phyloP scores from a whole-genome alignment of 2,329 filamentous ascomycete genomes.

The Colletotrichum graminicola region DNA sequence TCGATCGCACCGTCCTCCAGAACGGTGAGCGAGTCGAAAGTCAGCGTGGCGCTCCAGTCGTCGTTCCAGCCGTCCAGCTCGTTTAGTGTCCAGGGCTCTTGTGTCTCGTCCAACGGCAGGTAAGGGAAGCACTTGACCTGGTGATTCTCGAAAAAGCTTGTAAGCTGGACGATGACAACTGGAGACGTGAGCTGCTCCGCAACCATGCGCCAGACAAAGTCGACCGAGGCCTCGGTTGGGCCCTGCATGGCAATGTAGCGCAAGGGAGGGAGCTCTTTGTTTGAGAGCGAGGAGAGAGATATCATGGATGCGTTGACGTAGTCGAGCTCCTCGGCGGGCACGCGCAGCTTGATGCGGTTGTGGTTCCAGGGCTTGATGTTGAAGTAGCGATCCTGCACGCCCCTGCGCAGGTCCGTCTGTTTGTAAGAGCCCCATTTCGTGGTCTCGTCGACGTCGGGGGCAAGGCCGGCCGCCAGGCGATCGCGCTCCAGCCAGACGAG shows the following conservation, averaged over 20 bases:
- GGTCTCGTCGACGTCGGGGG: slow-evolving; percentile 51
- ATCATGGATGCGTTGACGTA: slow-evolving; percentile 89
- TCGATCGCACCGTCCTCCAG: slow-evolving; percentile 71
- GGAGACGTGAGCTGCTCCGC: slow-evolving; percentile 79
- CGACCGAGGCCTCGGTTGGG: slow-evolving; percentile 80
- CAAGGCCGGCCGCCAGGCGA: slow-evolving; percentile 56
- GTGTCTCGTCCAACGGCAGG: slow-evolving; percentile 73
- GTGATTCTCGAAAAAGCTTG: slow-evolving; percentile 83
- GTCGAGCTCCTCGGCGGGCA: slow-evolving; percentile 78
- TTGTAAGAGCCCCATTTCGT: slow-evolving; percentile 52
- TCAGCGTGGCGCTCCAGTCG: slow-evolving; percentile 76
- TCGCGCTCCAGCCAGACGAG: slow-evolving; percentile 66
- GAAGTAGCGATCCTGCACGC: slow-evolving; percentile 80
- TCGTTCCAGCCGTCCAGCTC: slow-evolving; percentile 74
- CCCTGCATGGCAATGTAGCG: slow-evolving; percentile 95
- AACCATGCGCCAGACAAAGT: slow-evolving; percentile 96
- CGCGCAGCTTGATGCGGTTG: slow-evolving; percentile 84
- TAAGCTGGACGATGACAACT: slow-evolving; percentile 94
- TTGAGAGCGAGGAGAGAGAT: slow-evolving; percentile 60
- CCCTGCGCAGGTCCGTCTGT: slow-evolving; percentile 50
- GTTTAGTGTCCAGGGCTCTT: slow-evolving; percentile 69
- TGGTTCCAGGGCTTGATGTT: slow-evolving; percentile 93
- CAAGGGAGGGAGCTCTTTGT: slow-evolving; percentile 55
- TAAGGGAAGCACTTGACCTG: slow-evolving; percentile 91
- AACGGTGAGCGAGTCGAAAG: slow-evolving; percentile 73